phyloP scores from a whole-genome alignment of 2,329 filamentous ascomycete species.

The Berkeleyomyces rouxiae region DNA sequence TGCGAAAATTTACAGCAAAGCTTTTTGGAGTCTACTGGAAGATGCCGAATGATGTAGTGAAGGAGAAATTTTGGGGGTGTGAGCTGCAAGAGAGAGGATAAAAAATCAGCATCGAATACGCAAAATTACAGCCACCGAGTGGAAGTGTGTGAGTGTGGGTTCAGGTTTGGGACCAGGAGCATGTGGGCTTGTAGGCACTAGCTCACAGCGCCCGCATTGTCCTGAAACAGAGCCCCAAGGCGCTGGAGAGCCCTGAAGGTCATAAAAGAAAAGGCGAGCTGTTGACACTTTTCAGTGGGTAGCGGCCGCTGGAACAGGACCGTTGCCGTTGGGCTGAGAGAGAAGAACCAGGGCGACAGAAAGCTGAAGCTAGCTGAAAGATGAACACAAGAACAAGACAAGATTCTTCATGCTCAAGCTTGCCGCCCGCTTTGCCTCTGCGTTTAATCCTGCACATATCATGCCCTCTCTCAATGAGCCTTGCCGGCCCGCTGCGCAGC shows the following conservation, averaged over 20 bases:
- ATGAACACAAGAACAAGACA: background rate
- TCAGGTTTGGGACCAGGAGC: too few species aligned
- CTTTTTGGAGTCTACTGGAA: background rate
- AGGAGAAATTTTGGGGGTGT: background rate
- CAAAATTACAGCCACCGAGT: too few species aligned
- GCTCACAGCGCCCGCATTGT: too few species aligned
- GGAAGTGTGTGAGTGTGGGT: too few species aligned
- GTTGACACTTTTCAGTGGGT: too few species aligned
- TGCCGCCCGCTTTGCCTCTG: background rate
- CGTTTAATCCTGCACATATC: background rate
- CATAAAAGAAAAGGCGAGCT: too few species aligned
- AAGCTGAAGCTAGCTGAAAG: background rate
- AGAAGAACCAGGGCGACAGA: background rate
- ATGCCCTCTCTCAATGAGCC: background rate
- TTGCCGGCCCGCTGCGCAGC: background rate
- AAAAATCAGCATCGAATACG: too few species aligned
- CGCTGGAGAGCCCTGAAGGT: too few species aligned
- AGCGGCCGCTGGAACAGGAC: background rate
- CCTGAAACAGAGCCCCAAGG: too few species aligned
- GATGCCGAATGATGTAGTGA: background rate
- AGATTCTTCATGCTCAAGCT: background rate
- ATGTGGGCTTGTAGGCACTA: too few species aligned
- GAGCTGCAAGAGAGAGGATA: too few species aligned
- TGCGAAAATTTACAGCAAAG: background rate
- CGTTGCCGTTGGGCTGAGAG: background rate